Percentiles rank a stretch among this genome's conserved stretches.
These are phyloP conservation scores for Vaccinium macrocarpon DNA, from an alignment of 148 eudicot genomes.

Conservation along the genomic window DNA sequence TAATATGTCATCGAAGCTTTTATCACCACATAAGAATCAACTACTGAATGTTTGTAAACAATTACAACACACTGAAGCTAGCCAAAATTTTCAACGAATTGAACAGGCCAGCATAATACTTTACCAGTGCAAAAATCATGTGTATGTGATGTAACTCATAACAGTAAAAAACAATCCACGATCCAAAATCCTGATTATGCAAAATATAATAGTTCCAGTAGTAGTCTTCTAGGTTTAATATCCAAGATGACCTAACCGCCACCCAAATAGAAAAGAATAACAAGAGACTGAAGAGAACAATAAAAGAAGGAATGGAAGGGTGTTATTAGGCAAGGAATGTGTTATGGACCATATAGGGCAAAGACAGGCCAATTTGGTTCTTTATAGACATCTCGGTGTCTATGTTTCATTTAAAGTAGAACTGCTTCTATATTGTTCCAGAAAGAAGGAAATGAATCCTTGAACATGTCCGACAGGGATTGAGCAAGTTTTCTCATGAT, in stretches of 20 bases:
- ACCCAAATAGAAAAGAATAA: not conserved
- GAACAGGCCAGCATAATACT: not conserved
- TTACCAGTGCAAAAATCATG: not conserved
- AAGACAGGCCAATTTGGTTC: not conserved
- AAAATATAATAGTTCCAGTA: not conserved
- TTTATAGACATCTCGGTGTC: not conserved
- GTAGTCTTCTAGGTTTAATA: not conserved
- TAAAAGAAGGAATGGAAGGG: not conserved
- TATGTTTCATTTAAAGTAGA: not conserved
- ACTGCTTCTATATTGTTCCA: not conserved
- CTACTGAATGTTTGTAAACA: not conserved
- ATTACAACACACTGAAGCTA: not conserved
- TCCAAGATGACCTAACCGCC: not conserved
- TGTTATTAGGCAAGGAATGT: not conserved
- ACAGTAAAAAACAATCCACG: not conserved
- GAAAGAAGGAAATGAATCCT: not conserved
- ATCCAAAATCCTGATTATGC: not conserved
- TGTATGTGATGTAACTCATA: not conserved
- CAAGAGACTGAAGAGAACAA: not conserved
- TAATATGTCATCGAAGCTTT: not conserved
- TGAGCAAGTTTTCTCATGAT: not conserved
- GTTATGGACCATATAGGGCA: not conserved
- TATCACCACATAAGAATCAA: not conserved
- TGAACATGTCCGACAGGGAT: not conserved
- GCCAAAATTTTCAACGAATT: not conserved